Conservation (phyloP, 2,329 filamentous ascomycete species). For the Neoscytalidium dimidiatum region DNA sequence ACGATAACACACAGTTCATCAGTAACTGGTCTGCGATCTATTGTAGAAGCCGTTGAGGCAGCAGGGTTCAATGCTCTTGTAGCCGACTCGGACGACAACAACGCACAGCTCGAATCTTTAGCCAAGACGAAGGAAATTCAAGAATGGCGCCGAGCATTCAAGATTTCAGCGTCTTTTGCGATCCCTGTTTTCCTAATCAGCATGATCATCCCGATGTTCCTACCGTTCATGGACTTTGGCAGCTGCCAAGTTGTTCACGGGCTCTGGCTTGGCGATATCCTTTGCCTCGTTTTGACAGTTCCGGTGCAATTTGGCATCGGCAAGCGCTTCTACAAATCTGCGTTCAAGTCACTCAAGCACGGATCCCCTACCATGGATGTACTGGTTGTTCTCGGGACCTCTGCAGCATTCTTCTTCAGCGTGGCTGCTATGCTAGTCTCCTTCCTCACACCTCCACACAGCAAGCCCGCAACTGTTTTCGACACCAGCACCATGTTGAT, state of each 20-base stretch:
- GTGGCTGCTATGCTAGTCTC: constrained; percentile 84
- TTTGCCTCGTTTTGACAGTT: constrained; percentile 82
- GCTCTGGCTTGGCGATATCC: constrained; percentile 82
- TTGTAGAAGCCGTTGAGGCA: constrained; percentile 82
- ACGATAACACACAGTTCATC: constrained; percentile 72
- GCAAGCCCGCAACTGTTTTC: constrained; percentile 83
- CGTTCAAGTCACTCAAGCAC: constrained; percentile 91
- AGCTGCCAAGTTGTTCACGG: constrained; percentile 67
- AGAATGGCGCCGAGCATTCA: constrained; percentile 85
- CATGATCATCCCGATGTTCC: constrained; percentile 90
- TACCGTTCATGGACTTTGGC: constrained; percentile 77
- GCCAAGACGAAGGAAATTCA: constrained; percentile 96
- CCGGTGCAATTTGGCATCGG: constrained; percentile 97
- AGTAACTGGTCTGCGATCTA: constrained; percentile 73
- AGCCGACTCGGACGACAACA: constrained; percentile 91
- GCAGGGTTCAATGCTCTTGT: constrained; percentile 85
- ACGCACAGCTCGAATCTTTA: constrained; percentile 91
- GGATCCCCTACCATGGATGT: constrained; percentile 97
- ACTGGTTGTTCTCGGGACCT: constrained; percentile 88
- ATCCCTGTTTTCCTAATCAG: constrained; percentile 87
- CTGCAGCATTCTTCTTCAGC: constrained; percentile 95
- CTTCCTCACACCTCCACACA: constrained; percentile 72
- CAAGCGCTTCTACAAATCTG: constrained; percentile 87
- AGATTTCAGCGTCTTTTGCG: constrained; percentile 75
- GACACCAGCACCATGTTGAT: constrained; percentile 99